Percentiles rank a stretch among this genome's conserved stretches.
Conservation (phyloP, 371 early-diverging fungal genomes). For the Catenaria anguillulae region DNA sequence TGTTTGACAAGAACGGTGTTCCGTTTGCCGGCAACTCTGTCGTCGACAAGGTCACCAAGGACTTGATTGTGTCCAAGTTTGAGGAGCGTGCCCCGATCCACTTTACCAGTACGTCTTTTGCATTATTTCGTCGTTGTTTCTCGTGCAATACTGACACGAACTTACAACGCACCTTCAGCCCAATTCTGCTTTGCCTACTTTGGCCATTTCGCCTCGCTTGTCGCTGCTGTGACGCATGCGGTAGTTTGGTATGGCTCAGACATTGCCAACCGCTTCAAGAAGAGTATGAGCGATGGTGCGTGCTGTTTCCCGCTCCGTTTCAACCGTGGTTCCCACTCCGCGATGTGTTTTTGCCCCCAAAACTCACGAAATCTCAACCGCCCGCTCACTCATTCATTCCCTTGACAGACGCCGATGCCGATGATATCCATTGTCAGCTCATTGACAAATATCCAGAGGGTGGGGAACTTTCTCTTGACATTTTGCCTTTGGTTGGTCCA, state of each 20-base stretch:
- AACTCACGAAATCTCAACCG: too few species aligned
- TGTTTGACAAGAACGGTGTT: background rate
- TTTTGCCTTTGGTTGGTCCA: too few species aligned
- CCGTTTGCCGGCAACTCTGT: background rate
- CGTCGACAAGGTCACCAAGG: background rate
- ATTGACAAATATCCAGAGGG: background rate
- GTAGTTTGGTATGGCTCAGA: slow-evolving; percentile 48
- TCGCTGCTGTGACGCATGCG: slow-evolving; percentile 47
- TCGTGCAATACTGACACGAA: too few species aligned
- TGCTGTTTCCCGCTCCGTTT: too few species aligned
- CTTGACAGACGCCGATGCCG: background rate
- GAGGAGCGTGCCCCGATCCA: background rate
- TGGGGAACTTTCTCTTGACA: too few species aligned
- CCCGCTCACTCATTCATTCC: too few species aligned
- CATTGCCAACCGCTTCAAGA: slow-evolving; percentile 19
- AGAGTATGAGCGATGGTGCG: too few species aligned
- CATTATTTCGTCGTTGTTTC: background rate
- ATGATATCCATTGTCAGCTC: background rate
- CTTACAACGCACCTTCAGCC: background rate
- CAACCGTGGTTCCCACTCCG: too few species aligned
- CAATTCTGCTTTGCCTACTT: slow-evolving; percentile 53
- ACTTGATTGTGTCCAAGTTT: background rate
- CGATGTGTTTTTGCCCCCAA: too few species aligned
- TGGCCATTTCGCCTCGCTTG: slow-evolving; percentile 50
- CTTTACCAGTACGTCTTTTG: background rate